Evolutionary conservation across 2,329 filamentous ascomycete genomes (phyloP), one percentile per base, ranked within the genome.

Genomic region (Apiospora marii): DNA sequence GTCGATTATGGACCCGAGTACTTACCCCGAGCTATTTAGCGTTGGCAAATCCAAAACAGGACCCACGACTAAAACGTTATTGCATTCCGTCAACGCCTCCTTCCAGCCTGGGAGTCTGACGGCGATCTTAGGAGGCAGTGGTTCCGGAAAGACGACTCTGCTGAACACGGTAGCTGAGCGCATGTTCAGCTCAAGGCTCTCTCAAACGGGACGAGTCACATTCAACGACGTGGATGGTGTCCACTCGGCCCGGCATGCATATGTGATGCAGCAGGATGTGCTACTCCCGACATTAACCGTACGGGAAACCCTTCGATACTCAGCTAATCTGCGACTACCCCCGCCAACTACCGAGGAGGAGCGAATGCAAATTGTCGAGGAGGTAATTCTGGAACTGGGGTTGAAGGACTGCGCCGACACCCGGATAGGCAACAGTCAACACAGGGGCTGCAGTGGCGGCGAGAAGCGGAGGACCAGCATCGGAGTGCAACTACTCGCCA

Each of bases 381-480:
- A 93, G 75, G 92, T 95, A 30, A 94, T 95, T 64, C 83, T 92
- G 12, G 92, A 95, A 77, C 82, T 95, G 2, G 92, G 93, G 0
- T 80, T 95, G 53, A 94, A 94, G 79, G 92, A 95, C 75, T 94
- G 93, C 72, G 93, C 93, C 34, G 84, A 94, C 74, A 95, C 93
- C 0, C 85, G 91, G 12, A 93, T 95, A 70, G 93, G 93, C 0
- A 92, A 91, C 76, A 89, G 88, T 72, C 87, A 89, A 69, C 92
- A 94, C 77, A 91, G 93, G 67, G 93, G 93, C 0, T 95, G 93
- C 77, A 94, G 92, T 67, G 93, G 93, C 0, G 93, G 93, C 3
- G 93, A 95, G 80, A 95, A 94, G 84, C 86, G 93, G 74, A 85
- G 93, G 44, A 92, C 92, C 0, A 94, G 92, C 74, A 93, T 95